Percentiles rank a stretch among this genome's conserved stretches.
Conservation (phyloP, 148 eudicot genomes). For the Suaeda aralocaspica region DNA sequence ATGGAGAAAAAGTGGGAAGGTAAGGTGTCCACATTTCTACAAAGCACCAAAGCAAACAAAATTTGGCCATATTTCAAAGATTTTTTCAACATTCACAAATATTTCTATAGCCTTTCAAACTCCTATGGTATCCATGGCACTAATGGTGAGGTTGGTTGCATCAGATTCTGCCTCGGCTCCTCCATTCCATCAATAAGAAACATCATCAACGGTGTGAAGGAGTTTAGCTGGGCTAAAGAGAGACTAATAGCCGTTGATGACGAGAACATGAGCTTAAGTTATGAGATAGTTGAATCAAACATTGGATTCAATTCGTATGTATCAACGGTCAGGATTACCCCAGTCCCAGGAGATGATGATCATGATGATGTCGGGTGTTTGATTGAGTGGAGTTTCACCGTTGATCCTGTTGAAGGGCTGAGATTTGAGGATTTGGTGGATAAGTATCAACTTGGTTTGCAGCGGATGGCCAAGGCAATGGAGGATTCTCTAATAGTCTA, state of each 20-base stretch:
- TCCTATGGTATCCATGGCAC: constrained; percentile 63
- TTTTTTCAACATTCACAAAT: constrained; percentile 67
- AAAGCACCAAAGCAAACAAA: constrained; percentile 40
- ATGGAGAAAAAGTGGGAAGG: constrained; percentile 45
- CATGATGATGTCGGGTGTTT: constrained; percentile 34
- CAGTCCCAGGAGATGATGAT: constrained; percentile 21
- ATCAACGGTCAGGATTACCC: constrained; percentile 54
- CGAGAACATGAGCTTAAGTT: constrained; percentile 35
- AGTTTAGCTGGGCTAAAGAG: constrained; percentile 62
- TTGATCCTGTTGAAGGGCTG: constrained; percentile 60
- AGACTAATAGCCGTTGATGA: constrained; percentile 51
- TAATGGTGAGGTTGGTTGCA: constrained; percentile 69
- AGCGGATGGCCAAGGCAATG: constrained; percentile 51
- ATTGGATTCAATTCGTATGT: constrained; percentile 60
- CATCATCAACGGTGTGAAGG: constrained; percentile 18
- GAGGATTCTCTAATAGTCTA: constrained; percentile 33
- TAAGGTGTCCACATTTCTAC: constrained; percentile 38
- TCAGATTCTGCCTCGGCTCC: constrained; percentile 58
- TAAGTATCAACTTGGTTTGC: constrained; percentile 50
- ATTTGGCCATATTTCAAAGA: constrained; percentile 65
- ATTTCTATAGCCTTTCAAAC: constrained; percentile 46
- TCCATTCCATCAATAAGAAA: constrained; percentile 27
- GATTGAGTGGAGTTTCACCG: constrained; percentile 59
- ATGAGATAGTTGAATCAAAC: constrained; percentile 69
- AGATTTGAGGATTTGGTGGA: constrained; percentile 47